A percentile compares a stretch with the other conserved stretches of the same genome.
Conservation (phyloP, 176 grass and related monocot genomes). For the Aegilops sharonensis region DNA sequence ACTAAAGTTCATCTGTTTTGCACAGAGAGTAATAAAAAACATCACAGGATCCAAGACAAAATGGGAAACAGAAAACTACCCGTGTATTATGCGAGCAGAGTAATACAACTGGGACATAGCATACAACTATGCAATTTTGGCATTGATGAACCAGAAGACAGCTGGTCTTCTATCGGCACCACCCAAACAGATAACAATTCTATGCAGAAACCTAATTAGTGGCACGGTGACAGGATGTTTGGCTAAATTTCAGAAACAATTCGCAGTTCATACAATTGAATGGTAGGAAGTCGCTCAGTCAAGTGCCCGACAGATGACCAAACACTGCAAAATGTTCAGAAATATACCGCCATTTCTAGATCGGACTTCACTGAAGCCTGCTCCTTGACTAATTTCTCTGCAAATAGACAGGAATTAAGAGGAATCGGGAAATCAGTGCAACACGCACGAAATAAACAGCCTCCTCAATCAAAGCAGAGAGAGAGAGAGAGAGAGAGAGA, state of each 20-base stretch:
- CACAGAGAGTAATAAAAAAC: background rate
- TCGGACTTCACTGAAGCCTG: slow-evolving; percentile 92
- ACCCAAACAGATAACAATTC: background rate
- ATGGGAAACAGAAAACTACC: background rate
- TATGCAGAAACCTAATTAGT: slow-evolving; percentile 4
- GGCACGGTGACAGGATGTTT: background rate
- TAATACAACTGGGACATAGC: slow-evolving; percentile 9
- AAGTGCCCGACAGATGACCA: background rate
- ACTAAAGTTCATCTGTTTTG: slow-evolving; percentile 14
- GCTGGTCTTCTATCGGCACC: background rate
- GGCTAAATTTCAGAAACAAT: slow-evolving; percentile 6
- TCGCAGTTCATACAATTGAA: slow-evolving; percentile 10
- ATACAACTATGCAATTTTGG: slow-evolving; percentile 1
- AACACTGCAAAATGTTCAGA: slow-evolving; percentile 25
- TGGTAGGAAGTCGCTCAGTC: background rate
- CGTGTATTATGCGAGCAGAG: background rate
- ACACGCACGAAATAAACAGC: slow-evolving; percentile 3
- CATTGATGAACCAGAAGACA: slow-evolving; percentile 17
- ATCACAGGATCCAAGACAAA: background rate
- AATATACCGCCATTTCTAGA: slow-evolving; percentile 84
- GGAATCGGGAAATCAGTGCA: slow-evolving; percentile 40
- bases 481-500: background rate
- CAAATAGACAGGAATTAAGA: slow-evolving; percentile 23
- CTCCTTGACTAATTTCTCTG: slow-evolving; percentile 91
- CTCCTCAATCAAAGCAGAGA: background rate